Evolutionary conservation across 2,329 filamentous ascomycete genomes (phyloP).

Genomic region (Colletotrichum trifolii): DNA sequence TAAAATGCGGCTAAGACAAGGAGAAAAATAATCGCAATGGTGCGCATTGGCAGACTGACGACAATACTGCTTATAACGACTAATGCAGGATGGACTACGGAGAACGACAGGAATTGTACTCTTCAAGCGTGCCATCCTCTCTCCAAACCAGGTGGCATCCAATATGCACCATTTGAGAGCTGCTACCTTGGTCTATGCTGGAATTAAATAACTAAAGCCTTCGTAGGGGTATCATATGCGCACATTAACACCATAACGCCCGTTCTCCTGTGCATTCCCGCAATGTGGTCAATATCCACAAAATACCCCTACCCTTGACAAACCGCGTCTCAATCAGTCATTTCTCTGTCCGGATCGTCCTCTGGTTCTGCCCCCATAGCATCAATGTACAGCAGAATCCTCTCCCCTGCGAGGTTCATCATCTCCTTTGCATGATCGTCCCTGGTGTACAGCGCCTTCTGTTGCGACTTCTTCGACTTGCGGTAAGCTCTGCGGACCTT

Average conservation of each 20-base stretch:
- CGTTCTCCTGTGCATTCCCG: not conserved
- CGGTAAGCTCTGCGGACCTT: slow-evolving; percentile 47
- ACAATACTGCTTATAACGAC: too few species aligned
- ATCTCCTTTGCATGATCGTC: slow-evolving; percentile 57
- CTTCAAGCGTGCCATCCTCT: too few species aligned
- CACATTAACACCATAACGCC: slow-evolving; percentile 7
- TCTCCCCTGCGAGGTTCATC: slow-evolving; percentile 56
- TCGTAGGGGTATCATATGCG: too few species aligned
- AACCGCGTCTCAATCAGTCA: slow-evolving; percentile 17
- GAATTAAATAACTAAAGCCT: too few species aligned
- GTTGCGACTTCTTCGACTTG: slow-evolving; percentile 1
- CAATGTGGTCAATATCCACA: too few species aligned
- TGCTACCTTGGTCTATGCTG: too few species aligned
- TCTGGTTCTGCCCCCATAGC: slow-evolving; percentile 17
- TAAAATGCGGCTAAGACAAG: not conserved
- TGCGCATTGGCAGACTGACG: too few species aligned
- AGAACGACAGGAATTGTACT: too few species aligned
- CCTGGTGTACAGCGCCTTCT: slow-evolving; percentile 43
- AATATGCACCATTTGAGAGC: too few species aligned
- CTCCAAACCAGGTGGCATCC: too few species aligned
- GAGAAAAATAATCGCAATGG: not conserved
- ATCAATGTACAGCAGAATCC: slow-evolving; percentile 46
- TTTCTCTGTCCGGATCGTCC: slow-evolving; percentile 16
- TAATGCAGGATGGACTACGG: too few species aligned
- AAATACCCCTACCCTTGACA: too few species aligned